These are phyloP conservation scores for Aspergillus pseudonomiae DNA, from an alignment of 2,329 filamentous ascomycete species.

Conservation along the genomic window DNA sequence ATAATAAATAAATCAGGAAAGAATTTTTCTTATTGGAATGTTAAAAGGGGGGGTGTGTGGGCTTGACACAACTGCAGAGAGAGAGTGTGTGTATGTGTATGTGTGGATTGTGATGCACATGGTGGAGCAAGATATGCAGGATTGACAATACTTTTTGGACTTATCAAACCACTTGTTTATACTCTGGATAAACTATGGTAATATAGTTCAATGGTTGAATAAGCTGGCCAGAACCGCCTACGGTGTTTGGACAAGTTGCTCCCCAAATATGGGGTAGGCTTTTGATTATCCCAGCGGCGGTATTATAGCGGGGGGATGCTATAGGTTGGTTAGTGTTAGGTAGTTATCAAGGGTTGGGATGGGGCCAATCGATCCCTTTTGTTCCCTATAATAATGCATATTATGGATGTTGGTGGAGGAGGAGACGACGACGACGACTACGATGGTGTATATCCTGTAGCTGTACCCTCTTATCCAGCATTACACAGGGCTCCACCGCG, in stretches of 20 bases:
- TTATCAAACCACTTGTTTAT: conserved; percentile 10
- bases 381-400: background rate
- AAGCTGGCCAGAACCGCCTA: background rate
- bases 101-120: conserved; percentile 12
- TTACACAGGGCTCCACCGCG: conserved; percentile 18
- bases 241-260: background rate
- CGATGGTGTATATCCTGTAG: conserved; percentile 13
- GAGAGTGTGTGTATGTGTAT: background rate
- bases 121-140: conserved; percentile 22
- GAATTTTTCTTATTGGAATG: conserved; percentile 5
- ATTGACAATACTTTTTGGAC: conserved; percentile 21
- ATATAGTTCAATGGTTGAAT: conserved; percentile 17
- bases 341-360: conserved; percentile 1
- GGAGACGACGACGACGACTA: background rate
- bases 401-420: background rate
- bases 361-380: background rate
- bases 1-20: background rate
- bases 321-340: conserved; percentile 3
- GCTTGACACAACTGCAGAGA: background rate
- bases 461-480: conserved; percentile 20
- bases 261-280: background rate
- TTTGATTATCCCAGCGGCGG: background rate
- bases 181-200: conserved; percentile 10
- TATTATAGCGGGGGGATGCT: background rate
- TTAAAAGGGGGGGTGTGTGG: conserved; percentile 1